Base-by-base conservation (phyloP, 2,329 filamentous ascomycete genomes). In the Aspergillus awamori region DNA sequence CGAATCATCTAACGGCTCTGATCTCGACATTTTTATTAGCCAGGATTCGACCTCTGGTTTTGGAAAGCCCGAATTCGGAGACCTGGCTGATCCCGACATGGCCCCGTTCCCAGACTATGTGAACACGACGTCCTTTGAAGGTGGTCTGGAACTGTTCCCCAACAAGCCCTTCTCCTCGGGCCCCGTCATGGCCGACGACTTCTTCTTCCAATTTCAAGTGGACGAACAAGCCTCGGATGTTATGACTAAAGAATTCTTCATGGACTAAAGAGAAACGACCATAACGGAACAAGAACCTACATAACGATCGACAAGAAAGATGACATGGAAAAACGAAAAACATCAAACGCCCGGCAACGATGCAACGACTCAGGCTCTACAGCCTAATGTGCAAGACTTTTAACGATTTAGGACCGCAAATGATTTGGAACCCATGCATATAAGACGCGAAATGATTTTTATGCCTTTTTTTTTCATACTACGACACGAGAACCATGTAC, bases 11-110 rank as follows among this genome's bases (percentile, higher is more conserved):
- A 67, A 72, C 8, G 72, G 71, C 20, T 74, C 76, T 1, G 75
- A 78, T 36, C 72, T 80, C 17, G 77, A 79, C 61, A 71, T 79
- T 17, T 79, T 79, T 61, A 77, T 77, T 59, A 74, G 69, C 45
- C 72, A 75, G 61, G 73, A 75, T 54, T 60, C 71, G 24, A 67
- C 71, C 52, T 68, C 58, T 49, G 66, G 49, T n/a, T 74, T 68
- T 58, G 68, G 62, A 43, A 69, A 70, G 39, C 68, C 73, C 48
- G 72, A 76, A 17, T 72, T 77, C 24, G 67, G 69, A 13, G 64
- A 67, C 20, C 60, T 78, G 20, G 69, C 69, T 17, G 69, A 70
- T 22, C 63, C 70, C 8, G 67, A 70, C 20, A 67, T 76, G 63
- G 67, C 74, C 24, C 63, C 69, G 10, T 75, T 77, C 47, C 71